These are phyloP conservation scores for Ustanciosporium gigantosporum DNA, from an alignment of 1,284 basidiomycete genomes.

Conservation along the genomic window DNA sequence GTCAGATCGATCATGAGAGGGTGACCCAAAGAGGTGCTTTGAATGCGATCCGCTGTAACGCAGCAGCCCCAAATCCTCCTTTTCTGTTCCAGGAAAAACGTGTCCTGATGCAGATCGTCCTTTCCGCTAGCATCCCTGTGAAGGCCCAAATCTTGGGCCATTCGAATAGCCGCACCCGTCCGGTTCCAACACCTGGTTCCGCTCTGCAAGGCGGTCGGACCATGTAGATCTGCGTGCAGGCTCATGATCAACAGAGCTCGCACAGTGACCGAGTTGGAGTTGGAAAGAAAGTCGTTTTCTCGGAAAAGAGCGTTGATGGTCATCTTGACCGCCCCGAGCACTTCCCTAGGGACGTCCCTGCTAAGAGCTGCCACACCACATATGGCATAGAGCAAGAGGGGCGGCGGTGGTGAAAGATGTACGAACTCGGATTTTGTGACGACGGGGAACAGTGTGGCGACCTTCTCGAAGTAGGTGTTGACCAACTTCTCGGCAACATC, in stretches of 20 bases:
- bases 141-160: constrained; percentile 55
- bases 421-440: constrained; percentile 86
- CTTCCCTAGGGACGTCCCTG: constrained; percentile 77
- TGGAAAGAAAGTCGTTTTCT: constrained; percentile 84
- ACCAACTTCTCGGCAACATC: constrained; percentile 70
- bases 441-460: constrained; percentile 83
- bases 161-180: constrained; percentile 51
- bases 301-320: constrained; percentile 69
- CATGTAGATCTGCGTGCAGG: constrained; percentile 69
- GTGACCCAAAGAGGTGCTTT: constrained; percentile 50
- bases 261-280: constrained; percentile 81
- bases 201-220: constrained; percentile 56
- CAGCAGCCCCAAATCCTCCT: constrained; percentile 55
- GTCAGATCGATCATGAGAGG: constrained; percentile 55
- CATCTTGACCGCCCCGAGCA: constrained; percentile 82
- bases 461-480: constrained; percentile 85
- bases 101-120: constrained; percentile 45
- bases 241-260: constrained; percentile 83
- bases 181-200: constrained; percentile 61
- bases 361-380: constrained; percentile 86
- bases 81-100: constrained; percentile 54
- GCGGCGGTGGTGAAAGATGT: constrained; percentile 70
- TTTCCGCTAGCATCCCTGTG: constrained; percentile 53
- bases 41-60: constrained; percentile 50
- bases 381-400: constrained; percentile 85